A percentile compares a stretch with the other conserved stretches of the same genome.
Conservation (phyloP, 345 rosid species). For the Corchorus capsularis region DNA sequence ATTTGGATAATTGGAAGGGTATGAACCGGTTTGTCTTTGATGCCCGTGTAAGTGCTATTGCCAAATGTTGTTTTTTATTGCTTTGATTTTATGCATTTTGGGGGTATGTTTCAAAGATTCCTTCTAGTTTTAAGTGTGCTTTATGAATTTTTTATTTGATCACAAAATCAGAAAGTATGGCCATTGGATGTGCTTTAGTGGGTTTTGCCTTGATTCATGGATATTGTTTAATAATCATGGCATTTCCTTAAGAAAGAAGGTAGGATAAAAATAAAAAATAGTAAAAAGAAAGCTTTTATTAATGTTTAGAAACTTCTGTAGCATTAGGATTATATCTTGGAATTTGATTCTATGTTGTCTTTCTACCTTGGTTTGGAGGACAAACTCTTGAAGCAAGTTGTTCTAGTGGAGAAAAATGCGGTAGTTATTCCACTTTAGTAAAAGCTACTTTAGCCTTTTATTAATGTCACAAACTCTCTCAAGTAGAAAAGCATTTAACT, state of each 20-base stretch:
- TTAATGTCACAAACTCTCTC: background rate
- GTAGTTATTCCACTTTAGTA: background rate
- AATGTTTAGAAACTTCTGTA: background rate
- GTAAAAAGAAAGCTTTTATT: background rate
- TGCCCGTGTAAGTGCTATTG: conserved; percentile 56
- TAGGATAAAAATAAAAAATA: background rate
- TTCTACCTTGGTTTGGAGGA: background rate
- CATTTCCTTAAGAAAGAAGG: background rate
- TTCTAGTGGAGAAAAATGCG: background rate
- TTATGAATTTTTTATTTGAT: background rate
- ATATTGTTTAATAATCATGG: background rate
- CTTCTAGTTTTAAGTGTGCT: conserved; percentile 4
- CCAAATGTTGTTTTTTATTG: background rate
- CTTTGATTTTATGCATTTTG: conserved; percentile 7
- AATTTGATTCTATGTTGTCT: background rate
- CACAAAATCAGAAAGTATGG: background rate
- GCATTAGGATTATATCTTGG: background rate
- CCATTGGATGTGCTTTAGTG: conserved; percentile 3
- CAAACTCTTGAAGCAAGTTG: conserved; percentile 10
- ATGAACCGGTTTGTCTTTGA: conserved; percentile 66
- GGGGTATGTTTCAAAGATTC: conserved; percentile 16
- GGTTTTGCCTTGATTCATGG: background rate
- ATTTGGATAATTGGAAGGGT: conserved; percentile 86
- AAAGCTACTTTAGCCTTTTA: conserved; percentile 6
- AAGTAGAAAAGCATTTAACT: background rate